Percentiles rank a stretch among this genome's conserved stretches.
phyloP scores from a whole-genome alignment of 2,329 filamentous ascomycete species.

The Tolypocladium pustulatum region DNA sequence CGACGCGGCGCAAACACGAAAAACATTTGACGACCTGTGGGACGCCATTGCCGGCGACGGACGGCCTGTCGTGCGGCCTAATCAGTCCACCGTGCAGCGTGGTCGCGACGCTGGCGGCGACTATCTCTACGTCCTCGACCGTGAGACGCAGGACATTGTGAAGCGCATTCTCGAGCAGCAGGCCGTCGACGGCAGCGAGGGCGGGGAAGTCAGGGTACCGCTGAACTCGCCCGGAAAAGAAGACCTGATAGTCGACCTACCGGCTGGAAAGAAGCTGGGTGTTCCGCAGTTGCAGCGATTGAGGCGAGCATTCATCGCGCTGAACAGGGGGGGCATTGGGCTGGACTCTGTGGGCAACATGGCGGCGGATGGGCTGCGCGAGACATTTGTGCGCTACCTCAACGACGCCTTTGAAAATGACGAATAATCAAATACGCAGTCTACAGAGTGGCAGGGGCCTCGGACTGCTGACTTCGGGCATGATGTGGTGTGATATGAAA shows the following conservation, averaged over 20 bases:
- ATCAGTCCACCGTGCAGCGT: conserved; percentile 61
- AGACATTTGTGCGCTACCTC: conserved; percentile 56
- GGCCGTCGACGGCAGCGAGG: conserved; percentile 54
- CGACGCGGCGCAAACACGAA: conserved; percentile 43
- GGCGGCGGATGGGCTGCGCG: conserved; percentile 42
- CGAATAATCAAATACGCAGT: conserved; percentile 12
- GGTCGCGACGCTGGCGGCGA: conserved; percentile 55
- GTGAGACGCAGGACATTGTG: conserved; percentile 67
- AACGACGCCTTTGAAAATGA: conserved; percentile 55
- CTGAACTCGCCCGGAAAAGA: conserved; percentile 25
- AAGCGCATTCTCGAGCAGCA: conserved; percentile 59
- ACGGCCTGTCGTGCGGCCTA: conserved; percentile 57
- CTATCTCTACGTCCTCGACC: conserved; percentile 72
- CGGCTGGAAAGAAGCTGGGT: conserved; percentile 49
- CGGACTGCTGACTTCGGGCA: background rate
- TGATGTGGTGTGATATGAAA: background rate
- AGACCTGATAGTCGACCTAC: conserved; percentile 52
- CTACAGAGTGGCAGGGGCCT: background rate
- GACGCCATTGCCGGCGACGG: conserved; percentile 56
- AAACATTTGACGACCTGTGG: conserved; percentile 60
- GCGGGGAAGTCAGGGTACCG: conserved; percentile 43
- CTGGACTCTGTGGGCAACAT: conserved; percentile 44
- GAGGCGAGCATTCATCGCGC: conserved; percentile 63
- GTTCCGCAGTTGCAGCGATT: conserved; percentile 69
- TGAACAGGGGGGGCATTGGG: conserved; percentile 63